phyloP scores from a whole-genome alignment of 441 rosid species.

The Populus hybrid region DNA sequence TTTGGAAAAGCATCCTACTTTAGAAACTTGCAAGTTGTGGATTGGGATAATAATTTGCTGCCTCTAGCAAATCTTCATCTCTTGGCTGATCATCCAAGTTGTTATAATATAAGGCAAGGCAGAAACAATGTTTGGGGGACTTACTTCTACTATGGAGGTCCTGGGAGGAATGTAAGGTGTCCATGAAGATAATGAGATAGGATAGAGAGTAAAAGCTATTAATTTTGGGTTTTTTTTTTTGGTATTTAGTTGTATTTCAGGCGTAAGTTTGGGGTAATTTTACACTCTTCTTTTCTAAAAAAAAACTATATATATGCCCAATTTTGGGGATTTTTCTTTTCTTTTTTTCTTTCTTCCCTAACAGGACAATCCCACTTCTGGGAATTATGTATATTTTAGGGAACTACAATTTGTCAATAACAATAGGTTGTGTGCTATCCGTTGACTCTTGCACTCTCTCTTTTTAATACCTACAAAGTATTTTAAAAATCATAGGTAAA shows the following conservation, averaged over 20 bases:
- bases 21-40: slow-evolving; percentile 76
- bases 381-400: slow-evolving; percentile 25
- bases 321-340: slow-evolving; percentile 1
- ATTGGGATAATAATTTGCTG: slow-evolving; percentile 87
- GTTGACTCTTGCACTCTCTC: not conserved
- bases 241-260: slow-evolving; percentile 9
- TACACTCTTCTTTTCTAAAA: not conserved
- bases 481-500: not conserved
- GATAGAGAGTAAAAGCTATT: slow-evolving; percentile 5
- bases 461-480: not conserved
- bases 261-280: slow-evolving; percentile 14
- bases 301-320: not conserved
- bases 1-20: slow-evolving; percentile 88
- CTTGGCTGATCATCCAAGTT: slow-evolving; percentile 78
- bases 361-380: slow-evolving; percentile 19
- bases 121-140: slow-evolving; percentile 82
- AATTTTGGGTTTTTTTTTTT: not conserved
- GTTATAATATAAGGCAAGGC: slow-evolving; percentile 86
- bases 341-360: not conserved
- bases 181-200: slow-evolving; percentile 34
- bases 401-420: slow-evolving; percentile 28
- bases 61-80: slow-evolving; percentile 65
- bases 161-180: slow-evolving; percentile 84
- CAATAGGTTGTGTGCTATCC: slow-evolving; percentile 16
- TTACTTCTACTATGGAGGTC: slow-evolving; percentile 95